Conservation (phyloP, 1,139 yeast genomes). For the Blastobotrys serpentis region DNA sequence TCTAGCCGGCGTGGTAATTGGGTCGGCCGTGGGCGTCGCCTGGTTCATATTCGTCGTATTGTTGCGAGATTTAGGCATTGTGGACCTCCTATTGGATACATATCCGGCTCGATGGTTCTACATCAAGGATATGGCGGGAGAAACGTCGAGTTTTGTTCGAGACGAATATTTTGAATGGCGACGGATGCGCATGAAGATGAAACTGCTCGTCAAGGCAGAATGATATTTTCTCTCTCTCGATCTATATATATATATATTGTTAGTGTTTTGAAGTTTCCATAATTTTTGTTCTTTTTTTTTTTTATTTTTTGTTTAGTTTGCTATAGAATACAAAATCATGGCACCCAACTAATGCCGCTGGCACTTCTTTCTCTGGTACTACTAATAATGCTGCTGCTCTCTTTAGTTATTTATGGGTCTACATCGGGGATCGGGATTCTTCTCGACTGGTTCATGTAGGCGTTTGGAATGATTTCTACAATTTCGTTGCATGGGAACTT, state of each 20-base stretch:
- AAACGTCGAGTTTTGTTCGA: conserved; percentile 34
- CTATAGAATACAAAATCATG: not conserved
- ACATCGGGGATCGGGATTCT: conserved; percentile 46
- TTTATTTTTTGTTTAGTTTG: not conserved
- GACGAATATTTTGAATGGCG: conserved; percentile 39
- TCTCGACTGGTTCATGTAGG: conserved; percentile 74
- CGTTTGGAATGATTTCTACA: conserved; percentile 83
- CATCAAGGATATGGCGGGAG: conserved; percentile 41
- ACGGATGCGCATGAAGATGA: conserved; percentile 32
- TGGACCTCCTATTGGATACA: conserved; percentile 36
- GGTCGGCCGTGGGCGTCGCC: conserved; percentile 54
- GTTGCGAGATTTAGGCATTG: conserved; percentile 40
- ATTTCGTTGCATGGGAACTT: conserved; percentile 78
- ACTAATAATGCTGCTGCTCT: too few relatives aligned
- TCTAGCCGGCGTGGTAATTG: conserved; percentile 65
- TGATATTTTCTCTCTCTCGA: conserved; percentile 16
- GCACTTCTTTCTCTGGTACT: too few relatives aligned
- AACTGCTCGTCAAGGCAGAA: conserved; percentile 32
- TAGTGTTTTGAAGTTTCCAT: too few relatives aligned
- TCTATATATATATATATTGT: conserved; percentile 10
- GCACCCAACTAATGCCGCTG: too few relatives aligned
- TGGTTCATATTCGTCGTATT: conserved; percentile 57
- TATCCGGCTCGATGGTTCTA: conserved; percentile 37
- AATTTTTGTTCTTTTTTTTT: too few relatives aligned
- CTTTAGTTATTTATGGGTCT: conserved; percentile 20